Conservation (phyloP, 176 grass and related monocot genomes). For the Carex scoparia region DNA sequence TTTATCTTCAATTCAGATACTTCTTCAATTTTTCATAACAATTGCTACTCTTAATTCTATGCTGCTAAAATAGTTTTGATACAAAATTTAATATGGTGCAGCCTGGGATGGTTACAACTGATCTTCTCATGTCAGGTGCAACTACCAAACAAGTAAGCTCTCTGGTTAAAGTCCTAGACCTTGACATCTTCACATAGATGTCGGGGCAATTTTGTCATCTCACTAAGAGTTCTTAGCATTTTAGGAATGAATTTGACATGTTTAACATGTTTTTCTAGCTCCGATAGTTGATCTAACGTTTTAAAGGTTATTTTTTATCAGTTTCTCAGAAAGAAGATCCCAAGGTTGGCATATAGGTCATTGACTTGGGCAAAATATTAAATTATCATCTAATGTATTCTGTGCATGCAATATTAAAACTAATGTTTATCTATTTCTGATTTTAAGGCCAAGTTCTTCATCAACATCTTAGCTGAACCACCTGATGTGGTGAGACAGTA, state of each 20-base stretch:
- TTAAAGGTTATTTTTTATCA: background rate
- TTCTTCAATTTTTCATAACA: background rate
- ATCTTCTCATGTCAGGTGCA: conserved; percentile 98
- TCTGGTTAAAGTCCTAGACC: background rate
- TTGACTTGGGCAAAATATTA: background rate
- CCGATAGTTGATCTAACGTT: background rate
- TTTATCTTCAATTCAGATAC: background rate
- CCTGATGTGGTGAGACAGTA: conserved; percentile 78
- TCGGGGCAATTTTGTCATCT: conserved; percentile 20
- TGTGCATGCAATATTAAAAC: background rate
- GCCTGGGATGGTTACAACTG: conserved; percentile 98
- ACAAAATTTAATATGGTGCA: conserved; percentile 39
- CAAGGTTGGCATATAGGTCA: background rate
- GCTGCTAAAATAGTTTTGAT: background rate
- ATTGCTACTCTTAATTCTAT: background rate
- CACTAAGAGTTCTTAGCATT: conserved; percentile 13
- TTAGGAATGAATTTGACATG: background rate
- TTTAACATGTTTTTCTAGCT: background rate
- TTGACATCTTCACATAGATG: conserved; percentile 2
- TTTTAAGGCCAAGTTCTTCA: conserved; percentile 93
- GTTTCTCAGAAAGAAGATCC: background rate
- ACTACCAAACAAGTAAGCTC: conserved; percentile 86
- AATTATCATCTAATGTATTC: background rate
- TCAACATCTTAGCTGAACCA: conserved; percentile 97
- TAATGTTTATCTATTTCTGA: conserved; percentile 2